Base-by-base conservation (phyloP, 1,284 basidiomycete genomes). In the Vanrija sp. region DNA sequence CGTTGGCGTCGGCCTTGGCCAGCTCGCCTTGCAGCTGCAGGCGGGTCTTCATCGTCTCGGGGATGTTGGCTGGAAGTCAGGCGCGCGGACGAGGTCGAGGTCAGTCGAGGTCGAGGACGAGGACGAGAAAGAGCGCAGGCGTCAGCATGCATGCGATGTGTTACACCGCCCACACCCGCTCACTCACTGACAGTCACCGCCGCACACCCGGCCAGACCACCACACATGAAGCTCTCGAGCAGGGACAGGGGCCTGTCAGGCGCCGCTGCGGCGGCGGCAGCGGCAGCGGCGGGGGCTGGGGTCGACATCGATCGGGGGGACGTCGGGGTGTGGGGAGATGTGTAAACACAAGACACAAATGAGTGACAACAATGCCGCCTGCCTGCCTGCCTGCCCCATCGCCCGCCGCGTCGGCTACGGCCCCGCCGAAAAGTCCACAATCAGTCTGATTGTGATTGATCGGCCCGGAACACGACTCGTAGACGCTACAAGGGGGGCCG, bases 11-110 rank as follows among this genome's bases (percentile, higher is more conserved):
- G 16, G 78, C 81, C 71, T 87, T 89, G 39, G 87, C 83, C 15
- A 97, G 83, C 77, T 98, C 93, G 21, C 93, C 94, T 73, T 97
- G 92, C 21, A 98, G 82, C 72, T 97, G 93, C 52, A 98, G 78
- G 56, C 94, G 86, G 38, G 93, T 97, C 78, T 97, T 97, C 55
- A 89, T 88, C 29, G 96, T 91, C 71, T 96, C 93, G 10, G 78
- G 73, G 28, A 77, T 67, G 59, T 78, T 78, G 29, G 90, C 88
- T 51, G 61, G 14, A 23, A 23, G 21, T 23, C 21, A 23, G 21
- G 28, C 1, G 51, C 16, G 39, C n/a, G 19, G 39, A 6, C n/a
- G 19, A 42, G 39, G 39, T n/a, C 39, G 39, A 7, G 39, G n/a
- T 6, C n/a, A 6, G 10, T 34, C 8, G 46, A 21, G 28, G 28